Evolutionary conservation across 2,329 filamentous ascomycete species (phyloP).

Genomic region (Penicillium sp.): DNA sequence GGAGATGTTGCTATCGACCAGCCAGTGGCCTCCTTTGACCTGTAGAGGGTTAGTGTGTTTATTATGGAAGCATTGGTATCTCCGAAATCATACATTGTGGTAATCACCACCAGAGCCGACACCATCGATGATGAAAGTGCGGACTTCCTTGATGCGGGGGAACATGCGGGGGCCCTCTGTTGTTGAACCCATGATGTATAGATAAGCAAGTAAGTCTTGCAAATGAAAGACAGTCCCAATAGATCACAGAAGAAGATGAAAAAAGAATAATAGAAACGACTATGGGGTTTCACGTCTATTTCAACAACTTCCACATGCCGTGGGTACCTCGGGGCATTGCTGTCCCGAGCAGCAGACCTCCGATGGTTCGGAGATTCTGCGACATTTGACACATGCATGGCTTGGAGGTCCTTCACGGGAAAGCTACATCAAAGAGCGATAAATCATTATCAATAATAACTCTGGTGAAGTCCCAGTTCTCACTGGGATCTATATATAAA

Average conservation of each 20-base stretch:
- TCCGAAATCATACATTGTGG: constrained; percentile 66
- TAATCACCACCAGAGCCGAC: constrained; percentile 57
- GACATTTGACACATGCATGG: neutral
- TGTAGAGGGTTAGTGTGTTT: constrained; percentile 8
- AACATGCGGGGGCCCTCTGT: constrained; percentile 27
- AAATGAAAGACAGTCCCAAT: neutral
- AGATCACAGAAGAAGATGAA: neutral
- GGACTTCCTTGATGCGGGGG: constrained; percentile 45
- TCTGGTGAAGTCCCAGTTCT: too few relatives aligned
- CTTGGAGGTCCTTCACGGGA: too few relatives aligned
- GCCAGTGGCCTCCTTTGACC: constrained; percentile 60
- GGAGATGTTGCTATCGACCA: constrained; percentile 87
- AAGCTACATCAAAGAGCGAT: too few relatives aligned
- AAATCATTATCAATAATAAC: too few relatives aligned
- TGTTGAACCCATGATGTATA: constrained; percentile 30
- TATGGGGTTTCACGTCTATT: constrained; percentile 9
- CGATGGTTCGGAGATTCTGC: neutral
- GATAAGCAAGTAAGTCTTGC: neutral
- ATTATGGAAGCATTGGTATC: neutral
- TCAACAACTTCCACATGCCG: constrained; percentile 1
- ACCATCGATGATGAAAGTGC: constrained; percentile 47
- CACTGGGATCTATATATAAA: too few relatives aligned
- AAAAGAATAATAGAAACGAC: constrained; percentile 8
- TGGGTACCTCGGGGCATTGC: constrained; percentile 30
- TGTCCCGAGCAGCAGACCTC: constrained; percentile 26